These are phyloP conservation scores for Hyphopichia pseudoburtonii DNA, from an alignment of 1,139 yeast genomes.

Conservation along the genomic window DNA sequence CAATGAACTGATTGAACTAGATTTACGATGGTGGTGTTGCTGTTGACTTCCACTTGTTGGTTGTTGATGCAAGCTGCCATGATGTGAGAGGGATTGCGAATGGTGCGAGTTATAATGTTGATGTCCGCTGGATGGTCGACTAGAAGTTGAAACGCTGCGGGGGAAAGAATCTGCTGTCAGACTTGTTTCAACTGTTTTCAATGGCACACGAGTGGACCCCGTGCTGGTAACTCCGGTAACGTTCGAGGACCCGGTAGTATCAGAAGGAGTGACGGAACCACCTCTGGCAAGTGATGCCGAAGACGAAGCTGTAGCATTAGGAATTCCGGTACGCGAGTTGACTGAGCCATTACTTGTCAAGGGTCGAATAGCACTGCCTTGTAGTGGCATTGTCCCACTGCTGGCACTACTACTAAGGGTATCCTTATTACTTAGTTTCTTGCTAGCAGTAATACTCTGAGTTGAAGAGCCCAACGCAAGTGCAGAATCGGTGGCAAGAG, in stretches of 20 bases:
- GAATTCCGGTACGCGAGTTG: not conserved
- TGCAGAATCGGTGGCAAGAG: not conserved
- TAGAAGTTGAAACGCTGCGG: slow-evolving; percentile 3
- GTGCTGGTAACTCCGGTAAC: slow-evolving; percentile 8
- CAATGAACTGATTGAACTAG: slow-evolving; percentile 39
- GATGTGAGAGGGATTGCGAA: no score
- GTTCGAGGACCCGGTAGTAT: slow-evolving; percentile 13
- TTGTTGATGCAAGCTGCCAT: no score
- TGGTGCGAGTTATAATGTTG: no score
- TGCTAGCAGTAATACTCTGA: slow-evolving; percentile 1
- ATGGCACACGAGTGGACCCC: slow-evolving; percentile 7
- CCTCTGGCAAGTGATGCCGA: slow-evolving; percentile 1
- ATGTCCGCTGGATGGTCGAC: slow-evolving; percentile 1
- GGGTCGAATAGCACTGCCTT: not conserved
- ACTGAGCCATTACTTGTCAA: slow-evolving; percentile 2
- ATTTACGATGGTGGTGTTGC: slow-evolving; percentile 19
- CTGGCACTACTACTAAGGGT: not conserved
- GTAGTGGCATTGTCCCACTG: not conserved
- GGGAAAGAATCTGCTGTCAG: slow-evolving; percentile 3
- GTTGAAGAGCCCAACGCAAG: slow-evolving; percentile 1
- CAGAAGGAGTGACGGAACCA: slow-evolving; percentile 5
- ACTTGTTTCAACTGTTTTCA: slow-evolving; percentile 1
- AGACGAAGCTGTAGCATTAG: not conserved
- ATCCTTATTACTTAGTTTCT: not conserved
- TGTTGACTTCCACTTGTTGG: no score